Base-by-base conservation (phyloP, 2,329 filamentous ascomycete species). In the Elsinoe batatas region DNA sequence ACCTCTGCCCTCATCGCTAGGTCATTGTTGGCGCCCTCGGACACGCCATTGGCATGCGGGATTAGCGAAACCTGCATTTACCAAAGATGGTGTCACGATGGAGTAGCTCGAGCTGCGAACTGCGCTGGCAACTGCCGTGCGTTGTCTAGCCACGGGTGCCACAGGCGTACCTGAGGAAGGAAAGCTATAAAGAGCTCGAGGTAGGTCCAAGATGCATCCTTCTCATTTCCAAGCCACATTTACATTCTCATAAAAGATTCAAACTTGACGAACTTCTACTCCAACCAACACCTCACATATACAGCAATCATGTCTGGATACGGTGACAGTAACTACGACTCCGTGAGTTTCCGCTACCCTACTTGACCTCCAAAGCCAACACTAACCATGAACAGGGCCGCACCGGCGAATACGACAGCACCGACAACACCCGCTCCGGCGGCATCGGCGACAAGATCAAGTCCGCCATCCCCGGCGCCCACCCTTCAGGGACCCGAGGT, bases 291-390 rank as follows among this genome's bases (percentile, higher is more conserved):
- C 17, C 40, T 11, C 33, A 50, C 18, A 37, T 17, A 17, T 32
- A 38, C 43, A 57, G 43, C 43, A 54, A 57, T 22, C 40, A 58
- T 58, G 56, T 58, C 56, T 33, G 36, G 35, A 18, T 58, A 55
- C 51, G 51, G 33, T 53, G 47, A 55, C 44, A 36, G 42, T 36
- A 50, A 56, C 33, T 57, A 35, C 36, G 35, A 20, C 46, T 38
- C 33, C 20, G 43, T 40, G 30, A 17, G 33, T 56, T 5, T 22
- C 35, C 4, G 11, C 12, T n/a, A n/a, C 11, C 22, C 20, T 33
- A 15, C 44, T 12, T 13, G n/a, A 10, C 26, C 22, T 7, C 12
- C 5, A 49, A 10, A 33, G 7, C 4, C 26, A 11, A 2, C 17
- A n/a, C 44, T 53, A 40, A 53, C 35, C 3, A 26, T 38, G 22